Evolutionary conservation across 2,329 filamentous ascomycete genomes (phyloP), one percentile per base, ranked within the genome.

Genomic region (Diaporthe caulivora): DNA sequence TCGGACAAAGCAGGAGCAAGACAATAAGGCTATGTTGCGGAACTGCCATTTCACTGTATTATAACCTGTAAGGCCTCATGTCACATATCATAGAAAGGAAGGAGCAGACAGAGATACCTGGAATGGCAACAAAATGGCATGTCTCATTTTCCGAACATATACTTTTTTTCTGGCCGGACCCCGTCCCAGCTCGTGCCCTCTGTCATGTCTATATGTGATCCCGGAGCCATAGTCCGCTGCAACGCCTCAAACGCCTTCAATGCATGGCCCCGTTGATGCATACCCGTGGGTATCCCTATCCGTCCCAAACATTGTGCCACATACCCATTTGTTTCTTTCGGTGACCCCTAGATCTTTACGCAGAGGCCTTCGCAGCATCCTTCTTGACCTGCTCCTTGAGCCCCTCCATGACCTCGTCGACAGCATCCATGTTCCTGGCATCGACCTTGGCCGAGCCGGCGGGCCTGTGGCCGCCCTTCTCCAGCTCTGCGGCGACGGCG

Each of bases 341-440:
- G 2, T 2, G 6, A 40, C 8, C 11, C 11, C 18, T 17, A 2
- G 29, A 34, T 47, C 10, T 24, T 53, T 57, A 77, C 69, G 75
- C 72, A 53, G 74, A 44, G 49, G 60, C 67, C 37, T 71, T 69
- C 49, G 70, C 62, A 42, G 62, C 70, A 8, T 80, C 79, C 71
- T 80, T 81, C 77, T 83, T 81, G 37, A 84, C 85, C 78, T 86
- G 87, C 64, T 90, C 87, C 78, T 89, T 90, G 74, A 98, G 84
- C 44, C 86, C 89, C 68, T 90, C 86, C 81, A 97, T 94, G 64
- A 97, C 84, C 40, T 83, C 85, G 82, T 98, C 94, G 53, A 98
- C 91, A 10, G 91, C 92, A 70, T 95, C 93, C 97, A 98, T 98
- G 82, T 98, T 92, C 26, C 84, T 86, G 0, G 96, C 95, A 80